Percentiles rank a stretch among this genome's conserved stretches.
These are phyloP conservation scores for Apiospora aurea DNA, from an alignment of 2,329 filamentous ascomycete genomes.

Conservation along the genomic window DNA sequence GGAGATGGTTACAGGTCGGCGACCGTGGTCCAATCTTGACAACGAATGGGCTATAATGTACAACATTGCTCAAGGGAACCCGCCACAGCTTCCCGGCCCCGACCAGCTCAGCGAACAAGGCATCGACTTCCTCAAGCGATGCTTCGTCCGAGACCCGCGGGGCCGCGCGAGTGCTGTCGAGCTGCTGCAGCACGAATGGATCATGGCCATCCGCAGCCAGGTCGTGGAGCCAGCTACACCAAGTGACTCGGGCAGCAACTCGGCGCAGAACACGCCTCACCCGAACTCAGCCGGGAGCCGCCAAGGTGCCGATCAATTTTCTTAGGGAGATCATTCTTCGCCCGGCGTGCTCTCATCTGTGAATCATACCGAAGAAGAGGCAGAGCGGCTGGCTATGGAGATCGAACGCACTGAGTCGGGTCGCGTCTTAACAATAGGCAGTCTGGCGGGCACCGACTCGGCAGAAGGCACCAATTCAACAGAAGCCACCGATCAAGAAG, in stretches of 20 bases:
- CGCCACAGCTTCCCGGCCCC: constrained; percentile 79
- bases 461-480: background rate
- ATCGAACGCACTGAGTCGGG: constrained; percentile 26
- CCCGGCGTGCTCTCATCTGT: constrained; percentile 11
- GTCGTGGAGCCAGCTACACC: constrained; percentile 71
- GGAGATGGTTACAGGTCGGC: constrained; percentile 94
- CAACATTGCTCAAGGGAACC: constrained; percentile 97
- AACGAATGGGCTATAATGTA: constrained; percentile 99
- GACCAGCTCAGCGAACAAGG: constrained; percentile 87
- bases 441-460: background rate
- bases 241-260: constrained; percentile 59
- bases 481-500: background rate
- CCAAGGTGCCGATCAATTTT: constrained; percentile 43
- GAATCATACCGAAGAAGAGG: constrained; percentile 22
- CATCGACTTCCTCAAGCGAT: constrained; percentile 86
- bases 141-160: constrained; percentile 84
- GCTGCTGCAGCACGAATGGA: constrained; percentile 93
- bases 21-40: constrained; percentile 94
- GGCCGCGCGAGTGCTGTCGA: constrained; percentile 84
- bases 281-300: constrained; percentile 39
- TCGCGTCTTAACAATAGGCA: background rate
- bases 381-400: constrained; percentile 20
- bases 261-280: constrained; percentile 47
- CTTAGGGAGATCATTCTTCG: constrained; percentile 35
- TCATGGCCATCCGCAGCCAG: constrained; percentile 69